A percentile compares a stretch with the other conserved stretches of the same genome.
phyloP scores from a whole-genome alignment of 2,329 filamentous ascomycete genomes.

The Penicillium thymicola region DNA sequence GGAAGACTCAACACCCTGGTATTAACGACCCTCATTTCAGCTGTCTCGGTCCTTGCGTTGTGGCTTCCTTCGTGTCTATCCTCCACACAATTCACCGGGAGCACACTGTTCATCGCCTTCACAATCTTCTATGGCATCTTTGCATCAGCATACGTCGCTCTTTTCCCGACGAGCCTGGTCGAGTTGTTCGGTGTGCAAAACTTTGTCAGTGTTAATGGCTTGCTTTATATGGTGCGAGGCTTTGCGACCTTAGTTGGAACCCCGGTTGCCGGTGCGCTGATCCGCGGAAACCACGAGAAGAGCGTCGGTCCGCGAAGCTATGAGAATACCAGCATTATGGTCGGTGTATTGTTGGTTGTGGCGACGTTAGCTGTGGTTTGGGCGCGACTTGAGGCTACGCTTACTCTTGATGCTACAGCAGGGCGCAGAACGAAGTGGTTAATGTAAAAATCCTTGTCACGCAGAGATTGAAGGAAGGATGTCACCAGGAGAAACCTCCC shows the following conservation, averaged over 20 bases:
- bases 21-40: slow-evolving; percentile 27
- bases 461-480: background rate
- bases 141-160: slow-evolving; percentile 38
- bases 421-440: slow-evolving; percentile 16
- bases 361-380: slow-evolving; percentile 26
- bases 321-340: slow-evolving; percentile 26
- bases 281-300: slow-evolving; percentile 19
- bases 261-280: slow-evolving; percentile 31
- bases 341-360: slow-evolving; percentile 22
- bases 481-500: background rate
- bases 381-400: slow-evolving; percentile 26
- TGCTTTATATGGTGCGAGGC: slow-evolving; percentile 41
- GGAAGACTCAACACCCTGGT: slow-evolving; percentile 42
- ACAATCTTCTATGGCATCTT: slow-evolving; percentile 37
- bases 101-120: slow-evolving; percentile 30
- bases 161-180: slow-evolving; percentile 41
- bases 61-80: slow-evolving; percentile 25
- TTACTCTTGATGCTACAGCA: slow-evolving; percentile 8
- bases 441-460: slow-evolving; percentile 3
- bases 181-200: slow-evolving; percentile 41
- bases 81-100: slow-evolving; percentile 9
- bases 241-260: slow-evolving; percentile 40
- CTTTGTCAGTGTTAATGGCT: slow-evolving; percentile 39
- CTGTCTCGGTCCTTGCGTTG: slow-evolving; percentile 27
- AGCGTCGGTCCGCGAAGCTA: slow-evolving; percentile 16